Percentiles rank a stretch among this genome's conserved stretches.
These are phyloP conservation scores for Globisporangium acanthophoron DNA, from an alignment of 352 stramenopile species.

Conservation along the genomic window DNA sequence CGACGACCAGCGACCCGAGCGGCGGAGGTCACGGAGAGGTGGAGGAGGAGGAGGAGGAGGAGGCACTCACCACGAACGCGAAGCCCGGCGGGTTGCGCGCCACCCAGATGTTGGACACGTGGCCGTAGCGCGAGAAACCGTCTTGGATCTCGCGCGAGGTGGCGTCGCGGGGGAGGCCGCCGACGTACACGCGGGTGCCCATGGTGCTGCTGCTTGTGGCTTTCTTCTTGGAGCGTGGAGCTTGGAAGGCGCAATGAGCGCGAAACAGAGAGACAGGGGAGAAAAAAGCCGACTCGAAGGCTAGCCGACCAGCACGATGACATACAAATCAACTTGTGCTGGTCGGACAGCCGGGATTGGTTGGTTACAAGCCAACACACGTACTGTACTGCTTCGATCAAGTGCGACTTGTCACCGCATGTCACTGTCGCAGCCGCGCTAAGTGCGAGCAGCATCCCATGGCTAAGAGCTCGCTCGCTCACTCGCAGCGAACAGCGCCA, in stretches of 20 bases:
- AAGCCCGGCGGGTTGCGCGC: conserved; percentile 83
- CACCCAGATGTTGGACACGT: conserved; percentile 86
- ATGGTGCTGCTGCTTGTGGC: conserved; percentile 41
- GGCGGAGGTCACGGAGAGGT: conserved; percentile 3
- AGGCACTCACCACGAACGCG: conserved; percentile 84
- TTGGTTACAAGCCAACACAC: background rate
- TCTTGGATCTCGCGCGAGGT: conserved; percentile 81
- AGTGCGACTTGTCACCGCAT: background rate
- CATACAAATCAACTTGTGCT: too few species aligned
- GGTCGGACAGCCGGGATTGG: background rate
- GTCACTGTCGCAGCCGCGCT: too few species aligned
- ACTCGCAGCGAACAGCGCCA: too few species aligned
- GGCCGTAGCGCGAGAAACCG: conserved; percentile 76
- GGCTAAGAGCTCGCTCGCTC: too few species aligned
- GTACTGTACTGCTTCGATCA: background rate
- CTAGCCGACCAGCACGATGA: too few species aligned
- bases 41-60: conserved; percentile 13
- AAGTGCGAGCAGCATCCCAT: too few species aligned
- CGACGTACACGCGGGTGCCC: conserved; percentile 81
- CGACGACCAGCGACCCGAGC: background rate
- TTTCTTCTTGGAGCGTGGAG: conserved; percentile 10
- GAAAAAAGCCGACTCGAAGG: too few species aligned
- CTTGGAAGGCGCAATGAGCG: too few species aligned
- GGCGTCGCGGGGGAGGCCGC: conserved; percentile 72
- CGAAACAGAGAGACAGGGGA: too few species aligned